Conservation (phyloP, 139 green algal genomes). For the Eudorina sp. region DNA sequence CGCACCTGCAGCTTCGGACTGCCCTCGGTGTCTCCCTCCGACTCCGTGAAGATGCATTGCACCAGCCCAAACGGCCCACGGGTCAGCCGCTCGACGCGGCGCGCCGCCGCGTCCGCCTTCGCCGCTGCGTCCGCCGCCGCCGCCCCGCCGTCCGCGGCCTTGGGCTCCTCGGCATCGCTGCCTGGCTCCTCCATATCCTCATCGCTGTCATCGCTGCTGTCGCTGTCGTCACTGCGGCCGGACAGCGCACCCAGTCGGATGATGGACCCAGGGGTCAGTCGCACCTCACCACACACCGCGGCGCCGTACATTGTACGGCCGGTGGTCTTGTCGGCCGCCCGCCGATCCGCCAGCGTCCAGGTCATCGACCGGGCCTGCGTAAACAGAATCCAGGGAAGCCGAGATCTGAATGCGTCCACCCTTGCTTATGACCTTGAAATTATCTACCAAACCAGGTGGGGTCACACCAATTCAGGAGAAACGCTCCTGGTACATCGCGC, state of each 20-base stretch:
- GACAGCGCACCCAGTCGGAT: neutral
- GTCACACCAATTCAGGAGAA: too few relatives aligned
- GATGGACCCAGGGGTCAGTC: slow-evolving; percentile 20
- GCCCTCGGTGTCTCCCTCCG: slow-evolving; percentile 43
- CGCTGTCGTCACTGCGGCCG: neutral
- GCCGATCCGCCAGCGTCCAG: slow-evolving; percentile 6
- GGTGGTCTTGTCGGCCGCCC: neutral
- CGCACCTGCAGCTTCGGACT: slow-evolving; percentile 14
- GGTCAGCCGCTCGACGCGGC: slow-evolving; percentile 21
- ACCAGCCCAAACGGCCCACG: slow-evolving; percentile 71
- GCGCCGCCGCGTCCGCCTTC: neutral
- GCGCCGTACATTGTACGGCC: slow-evolving; percentile 41
- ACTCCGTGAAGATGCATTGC: slow-evolving; percentile 80
- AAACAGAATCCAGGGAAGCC: neutral
- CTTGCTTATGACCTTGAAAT: too few relatives aligned
- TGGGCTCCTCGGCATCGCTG: slow-evolving; percentile 79
- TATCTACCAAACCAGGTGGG: too few relatives aligned
- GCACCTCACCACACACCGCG: neutral
- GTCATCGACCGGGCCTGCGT: neutral
- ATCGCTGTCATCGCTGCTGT: neutral
- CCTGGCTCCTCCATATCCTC: too few relatives aligned
- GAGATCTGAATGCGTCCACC: neutral
- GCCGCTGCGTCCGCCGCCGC: slow-evolving; percentile 16
- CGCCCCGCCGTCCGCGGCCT: slow-evolving; percentile 43
- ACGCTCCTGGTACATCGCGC: too few relatives aligned